These are phyloP conservation scores for Bacidia gigantensis DNA, from an alignment of 495 filamentous ascomycete species.

Conservation along the genomic window DNA sequence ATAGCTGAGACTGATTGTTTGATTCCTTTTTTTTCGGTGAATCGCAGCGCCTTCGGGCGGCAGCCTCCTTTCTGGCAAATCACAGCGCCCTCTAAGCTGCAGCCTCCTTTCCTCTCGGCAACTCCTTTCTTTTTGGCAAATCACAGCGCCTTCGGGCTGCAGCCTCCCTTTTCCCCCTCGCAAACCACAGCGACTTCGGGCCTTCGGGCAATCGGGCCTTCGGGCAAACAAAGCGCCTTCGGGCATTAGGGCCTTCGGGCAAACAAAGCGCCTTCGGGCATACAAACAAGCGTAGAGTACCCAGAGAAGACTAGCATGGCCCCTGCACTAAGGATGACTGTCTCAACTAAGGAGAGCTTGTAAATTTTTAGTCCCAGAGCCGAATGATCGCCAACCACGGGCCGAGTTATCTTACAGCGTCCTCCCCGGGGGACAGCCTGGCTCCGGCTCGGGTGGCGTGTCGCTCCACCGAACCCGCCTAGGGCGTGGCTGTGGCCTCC, in stretches of 20 bases:
- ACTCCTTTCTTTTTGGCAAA: too few relatives aligned
- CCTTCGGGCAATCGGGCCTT: too few relatives aligned
- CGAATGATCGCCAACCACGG: slow-evolving; percentile 11
- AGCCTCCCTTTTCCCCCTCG: too few relatives aligned
- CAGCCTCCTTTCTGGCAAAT: too few relatives aligned
- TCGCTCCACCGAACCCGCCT: slow-evolving; percentile 6
- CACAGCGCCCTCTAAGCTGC: too few relatives aligned
- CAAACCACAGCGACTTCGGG: too few relatives aligned
- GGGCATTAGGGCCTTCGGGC: not conserved
- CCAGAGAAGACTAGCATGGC: not conserved
- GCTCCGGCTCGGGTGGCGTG: slow-evolving; percentile 8
- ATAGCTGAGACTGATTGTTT: not conserved
- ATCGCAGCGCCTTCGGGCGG: too few relatives aligned
- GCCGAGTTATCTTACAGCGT: slow-evolving; percentile 9
- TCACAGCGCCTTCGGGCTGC: too few relatives aligned
- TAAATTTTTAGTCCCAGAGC: slow-evolving; percentile 4
- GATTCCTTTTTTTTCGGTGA: too few relatives aligned
- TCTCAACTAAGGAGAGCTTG: not conserved
- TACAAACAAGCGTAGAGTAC: too few relatives aligned
- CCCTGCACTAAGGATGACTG: not conserved
- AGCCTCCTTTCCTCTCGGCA: too few relatives aligned
- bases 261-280: too few relatives aligned
- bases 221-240: not conserved
- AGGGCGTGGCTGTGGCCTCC: not conserved
- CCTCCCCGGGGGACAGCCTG: slow-evolving; percentile 10